phyloP scores from a whole-genome alignment of 2,329 filamentous ascomycete species.

The Botrytis hyacinthi region DNA sequence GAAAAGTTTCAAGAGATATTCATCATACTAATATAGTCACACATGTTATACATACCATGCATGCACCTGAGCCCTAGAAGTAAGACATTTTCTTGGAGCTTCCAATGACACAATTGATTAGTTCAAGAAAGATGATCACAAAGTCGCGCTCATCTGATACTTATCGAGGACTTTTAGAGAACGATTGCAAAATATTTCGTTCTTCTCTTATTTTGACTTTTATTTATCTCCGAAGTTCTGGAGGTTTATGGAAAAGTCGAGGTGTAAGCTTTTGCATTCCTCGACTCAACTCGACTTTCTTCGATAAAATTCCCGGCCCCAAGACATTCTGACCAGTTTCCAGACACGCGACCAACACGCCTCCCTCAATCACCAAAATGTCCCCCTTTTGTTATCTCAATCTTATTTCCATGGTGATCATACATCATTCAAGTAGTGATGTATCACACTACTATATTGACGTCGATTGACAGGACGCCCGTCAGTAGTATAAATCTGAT shows the following conservation, averaged over 20 bases:
- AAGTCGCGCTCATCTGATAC: conserved; percentile 13
- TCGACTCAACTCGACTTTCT: background rate
- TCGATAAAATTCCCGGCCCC: background rate
- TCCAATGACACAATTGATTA: background rate
- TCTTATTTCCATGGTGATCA: background rate
- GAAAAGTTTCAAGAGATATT: conserved; percentile 8
- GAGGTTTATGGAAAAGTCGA: background rate
- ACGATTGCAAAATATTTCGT: background rate
- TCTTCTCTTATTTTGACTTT: background rate
- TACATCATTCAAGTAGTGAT: background rate
- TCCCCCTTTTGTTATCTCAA: background rate
- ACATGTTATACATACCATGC: background rate
- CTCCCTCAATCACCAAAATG: background rate
- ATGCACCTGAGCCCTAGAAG: conserved; percentile 4
- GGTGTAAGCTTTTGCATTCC: background rate
- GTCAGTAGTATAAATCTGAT: conserved; percentile 9
- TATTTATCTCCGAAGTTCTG: background rate
- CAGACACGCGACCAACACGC: conserved; percentile 7
- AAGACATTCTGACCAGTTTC: conserved; percentile 3
- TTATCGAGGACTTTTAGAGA: background rate
- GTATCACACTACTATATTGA: background rate
- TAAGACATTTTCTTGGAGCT: conserved; percentile 10
- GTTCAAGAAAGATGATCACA: background rate
- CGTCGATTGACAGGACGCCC: background rate
- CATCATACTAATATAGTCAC: conserved; percentile 1